Conservation (phyloP, 345 rosid species). For the Dimocarpus longan region DNA sequence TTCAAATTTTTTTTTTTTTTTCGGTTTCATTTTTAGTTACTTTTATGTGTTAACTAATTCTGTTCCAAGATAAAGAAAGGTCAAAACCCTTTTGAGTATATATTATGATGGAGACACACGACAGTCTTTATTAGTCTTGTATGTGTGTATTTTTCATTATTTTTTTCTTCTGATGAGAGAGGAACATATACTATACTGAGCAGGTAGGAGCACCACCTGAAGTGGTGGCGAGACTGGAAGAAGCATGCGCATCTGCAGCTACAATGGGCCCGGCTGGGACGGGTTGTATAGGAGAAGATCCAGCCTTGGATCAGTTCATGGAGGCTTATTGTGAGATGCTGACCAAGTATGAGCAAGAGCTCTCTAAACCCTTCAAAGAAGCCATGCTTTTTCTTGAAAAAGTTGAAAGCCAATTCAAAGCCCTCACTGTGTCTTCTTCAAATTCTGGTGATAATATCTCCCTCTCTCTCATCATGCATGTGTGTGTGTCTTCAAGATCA, state of each 20-base stretch:
- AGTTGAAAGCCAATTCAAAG: conserved; percentile 83
- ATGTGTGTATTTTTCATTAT: not conserved
- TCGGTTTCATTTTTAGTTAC: not conserved
- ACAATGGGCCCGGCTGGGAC: conserved; percentile 40
- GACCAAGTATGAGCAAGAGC: conserved; percentile 90
- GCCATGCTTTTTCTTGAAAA: conserved; percentile 86
- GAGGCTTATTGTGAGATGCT: conserved; percentile 99
- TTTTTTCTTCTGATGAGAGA: not conserved
- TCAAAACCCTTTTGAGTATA: conserved; percentile 18
- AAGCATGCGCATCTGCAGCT: conserved; percentile 68
- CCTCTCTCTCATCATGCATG: conserved; percentile 26
- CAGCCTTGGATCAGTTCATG: conserved; percentile 98
- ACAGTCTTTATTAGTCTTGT: conserved; percentile 3
- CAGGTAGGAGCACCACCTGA: conserved; percentile 98
- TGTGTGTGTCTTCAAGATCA: conserved; percentile 16
- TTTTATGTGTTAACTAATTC: not conserved
- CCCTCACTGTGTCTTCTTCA: conserved; percentile 62
- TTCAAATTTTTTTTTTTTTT: not conserved
- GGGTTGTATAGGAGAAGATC: conserved; percentile 77
- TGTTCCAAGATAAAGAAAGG: conserved; percentile 20
- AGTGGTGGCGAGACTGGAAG: conserved; percentile 79
- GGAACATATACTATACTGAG: not conserved
- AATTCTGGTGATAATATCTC: conserved; percentile 54
- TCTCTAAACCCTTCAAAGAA: conserved; percentile 93
- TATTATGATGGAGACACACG: conserved; percentile 20